These are phyloP conservation scores for Sporothrix protearum DNA, from an alignment of 2,329 filamentous ascomycete genomes.

Conservation along the genomic window DNA sequence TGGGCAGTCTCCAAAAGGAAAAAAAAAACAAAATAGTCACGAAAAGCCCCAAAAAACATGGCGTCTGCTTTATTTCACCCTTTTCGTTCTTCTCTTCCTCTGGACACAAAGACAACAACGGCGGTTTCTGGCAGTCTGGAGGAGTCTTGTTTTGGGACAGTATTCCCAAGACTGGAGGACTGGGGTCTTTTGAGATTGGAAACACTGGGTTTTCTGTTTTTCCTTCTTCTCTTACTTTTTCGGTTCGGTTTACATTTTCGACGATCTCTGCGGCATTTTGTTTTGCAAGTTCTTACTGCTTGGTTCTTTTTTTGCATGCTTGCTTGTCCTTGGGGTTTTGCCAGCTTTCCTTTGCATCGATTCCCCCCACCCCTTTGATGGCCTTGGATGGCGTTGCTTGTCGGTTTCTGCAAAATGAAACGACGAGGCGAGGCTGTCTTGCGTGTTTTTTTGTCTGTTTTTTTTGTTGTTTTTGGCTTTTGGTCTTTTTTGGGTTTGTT, in stretches of 20 bases:
- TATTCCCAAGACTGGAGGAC: not conserved
- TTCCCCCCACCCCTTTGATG: slow-evolving; percentile 11
- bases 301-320: not conserved
- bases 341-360: slow-evolving; percentile 4
- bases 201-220: not conserved
- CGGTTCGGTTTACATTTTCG: not conserved
- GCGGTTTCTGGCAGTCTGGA: slow-evolving; percentile 1
- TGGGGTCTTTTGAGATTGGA: slow-evolving; percentile 10
- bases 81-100: not conserved
- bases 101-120: not conserved
- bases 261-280: not conserved
- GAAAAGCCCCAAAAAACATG: not conserved
- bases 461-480: not conserved
- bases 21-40: not conserved
- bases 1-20: not conserved
- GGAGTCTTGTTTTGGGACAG: not conserved
- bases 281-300: not conserved
- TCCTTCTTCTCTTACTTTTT: too few relatives aligned
- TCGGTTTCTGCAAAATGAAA: not conserved
- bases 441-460: not conserved
- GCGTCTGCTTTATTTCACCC: not conserved
- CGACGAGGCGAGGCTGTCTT: not conserved
- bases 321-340: slow-evolving; percentile 9
- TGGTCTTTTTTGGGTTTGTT: not conserved
- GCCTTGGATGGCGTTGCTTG: not conserved